Evolutionary conservation across 768 basidiomycete species (phyloP), one percentile per base, ranked within the genome.

Genomic region (Termitomyces sp.): DNA sequence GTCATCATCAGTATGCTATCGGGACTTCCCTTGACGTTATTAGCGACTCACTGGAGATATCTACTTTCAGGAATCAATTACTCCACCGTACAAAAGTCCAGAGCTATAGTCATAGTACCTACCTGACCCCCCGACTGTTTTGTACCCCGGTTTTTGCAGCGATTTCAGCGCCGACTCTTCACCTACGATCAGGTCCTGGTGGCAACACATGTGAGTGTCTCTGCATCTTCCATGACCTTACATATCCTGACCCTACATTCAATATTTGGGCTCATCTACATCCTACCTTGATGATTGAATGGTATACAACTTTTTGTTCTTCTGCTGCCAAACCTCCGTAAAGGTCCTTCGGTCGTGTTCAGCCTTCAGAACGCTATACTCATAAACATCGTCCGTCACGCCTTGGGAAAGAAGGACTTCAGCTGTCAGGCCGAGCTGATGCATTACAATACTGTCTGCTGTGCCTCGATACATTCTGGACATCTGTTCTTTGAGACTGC

Each of bases 371-470:
- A 40, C 2, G 23, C 32, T 23, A 25, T 41, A 1, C n/a, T 56
- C 7, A 27, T 50, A 12, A 6, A 34, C 9, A 56, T 56, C 21
- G 37, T 50, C 8, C 55, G 55, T 8, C 25, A 49, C 25, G 55
- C 55, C 9, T 9, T 56, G 1, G 55, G 55, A 7, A 56, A 49
- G 11, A 23, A 39, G 14, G 47, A 49, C 5, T 30, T 37, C 17
- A 47, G 55, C 5, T 56, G 55, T 47, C 55, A 47, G 5, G 42
- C 46, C 9, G 55, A 48, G 21, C 55, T 56, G 7, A 56, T 56
- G 39, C 16, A 32, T 9, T 56, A 56, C 7, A 47, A 40, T 7
- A 30, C 46, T 17, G 55, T 56, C 45, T 56, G 55, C 17, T 47
- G 55, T 14, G 55, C 55, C 7, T 56, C 47, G 55, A 8, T 17